Evolutionary conservation across 169 alveolate species (phyloP).

Genomic region (Eimeria tenella): DNA sequence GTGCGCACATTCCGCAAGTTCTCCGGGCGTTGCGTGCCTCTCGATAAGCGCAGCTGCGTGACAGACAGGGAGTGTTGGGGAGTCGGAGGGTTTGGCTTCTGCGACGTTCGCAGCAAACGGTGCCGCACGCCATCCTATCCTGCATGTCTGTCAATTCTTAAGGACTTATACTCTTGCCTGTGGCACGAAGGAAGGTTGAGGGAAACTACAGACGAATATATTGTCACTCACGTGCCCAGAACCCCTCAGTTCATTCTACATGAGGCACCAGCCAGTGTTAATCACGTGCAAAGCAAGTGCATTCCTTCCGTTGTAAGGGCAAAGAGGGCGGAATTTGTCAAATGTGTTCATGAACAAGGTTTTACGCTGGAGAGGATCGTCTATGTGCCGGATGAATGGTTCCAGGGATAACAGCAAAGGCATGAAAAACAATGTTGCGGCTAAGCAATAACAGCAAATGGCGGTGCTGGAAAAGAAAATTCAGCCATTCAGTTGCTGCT

Average conservation of each 20-base stretch:
- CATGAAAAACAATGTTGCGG: too few species aligned
- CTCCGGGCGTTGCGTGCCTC: constrained; percentile 25
- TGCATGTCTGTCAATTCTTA: neutral
- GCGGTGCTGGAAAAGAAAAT: too few species aligned
- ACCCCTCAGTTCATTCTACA: constrained; percentile 19
- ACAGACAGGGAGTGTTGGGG: constrained; percentile 52
- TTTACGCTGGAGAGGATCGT: constrained; percentile 41
- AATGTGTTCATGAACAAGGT: constrained; percentile 32
- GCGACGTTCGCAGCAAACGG: constrained; percentile 12
- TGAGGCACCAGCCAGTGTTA: constrained; percentile 28
- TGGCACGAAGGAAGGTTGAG: constrained; percentile 42
- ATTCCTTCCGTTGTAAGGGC: neutral
- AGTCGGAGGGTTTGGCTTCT: constrained; percentile 43
- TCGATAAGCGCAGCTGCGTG: constrained; percentile 8
- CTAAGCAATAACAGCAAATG: too few species aligned
- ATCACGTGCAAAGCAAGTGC: constrained; percentile 25
- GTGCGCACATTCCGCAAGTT: neutral
- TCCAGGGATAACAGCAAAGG: neutral
- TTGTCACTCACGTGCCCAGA: neutral
- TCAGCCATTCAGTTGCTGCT: too few species aligned
- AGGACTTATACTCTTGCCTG: constrained; percentile 19
- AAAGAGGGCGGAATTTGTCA: constrained; percentile 26
- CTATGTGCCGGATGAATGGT: constrained; percentile 29
- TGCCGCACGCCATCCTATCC: constrained; percentile 38
- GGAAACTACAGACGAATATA: neutral